Base-by-base conservation (phyloP, 345 rosid species). In the Gossypium raimondii region DNA sequence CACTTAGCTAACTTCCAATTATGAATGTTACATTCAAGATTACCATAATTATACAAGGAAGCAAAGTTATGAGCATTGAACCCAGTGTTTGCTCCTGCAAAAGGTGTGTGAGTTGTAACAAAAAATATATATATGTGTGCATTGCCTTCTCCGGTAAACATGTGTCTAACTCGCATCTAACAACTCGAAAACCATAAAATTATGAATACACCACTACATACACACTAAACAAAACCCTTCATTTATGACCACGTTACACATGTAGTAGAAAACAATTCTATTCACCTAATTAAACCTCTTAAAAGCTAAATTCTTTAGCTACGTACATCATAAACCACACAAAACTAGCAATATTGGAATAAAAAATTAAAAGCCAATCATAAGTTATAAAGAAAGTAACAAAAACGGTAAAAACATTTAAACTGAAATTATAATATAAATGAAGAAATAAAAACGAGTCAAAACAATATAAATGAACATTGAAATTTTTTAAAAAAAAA, bases 271-370 rank as follows among this genome's bases (percentile, higher is more conserved):
- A 52, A 52, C 20, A 52, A 62, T n/a, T 34, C 25, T 50, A 61
- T 51, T 61, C 57, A 1, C 55, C 55, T 51, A 75, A 75, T 16
- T 57, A 56, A 72, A 51, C 59, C 56, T 65, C 53, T 14, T 24
- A 63, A n/a, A 52, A 48, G 14, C 41, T 67, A 67, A 11, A 44
- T 55, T 55, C 45, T 73, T 27, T 48, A 24, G 41, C n/a, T 22
- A 63, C 64, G 45, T 25, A 72, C 65, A 71, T 11, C 53, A 75
- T 72, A 68, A 43, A 74, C 66, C 66, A 17, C 60, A 60, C 11
- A 18, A 8, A 66, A 10, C 45, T 16, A 55, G 60, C 55, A 47
- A 24, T 17, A 67, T 13, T 47, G 50, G 53, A 66, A 44, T 66
- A 44, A 45, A 66, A 62, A 64, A 73, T 11, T 41, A n/a, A 62